Base-by-base conservation (phyloP, 116 monocot species). In the Trichopus zeylanicus region DNA sequence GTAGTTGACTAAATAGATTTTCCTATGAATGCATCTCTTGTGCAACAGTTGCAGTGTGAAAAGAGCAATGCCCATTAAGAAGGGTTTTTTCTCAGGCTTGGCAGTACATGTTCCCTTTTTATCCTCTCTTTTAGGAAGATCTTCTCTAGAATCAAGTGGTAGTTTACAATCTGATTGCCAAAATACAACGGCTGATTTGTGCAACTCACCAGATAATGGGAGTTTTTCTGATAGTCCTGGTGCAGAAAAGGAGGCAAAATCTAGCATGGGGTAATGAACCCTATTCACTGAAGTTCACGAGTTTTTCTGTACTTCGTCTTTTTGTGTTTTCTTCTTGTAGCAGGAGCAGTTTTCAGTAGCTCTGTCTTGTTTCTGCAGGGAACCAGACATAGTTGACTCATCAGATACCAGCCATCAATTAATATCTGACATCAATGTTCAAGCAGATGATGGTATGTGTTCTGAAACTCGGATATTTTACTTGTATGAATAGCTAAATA, bases 51-150 rank as follows among this genome's bases (percentile, higher is more conserved):
- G 42, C 61, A 61, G 73, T 68, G 65, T 31, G 32, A 70, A 66
- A 47, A 46, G 29, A 31, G 63, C n/a, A n/a, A n/a, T 68, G 65
- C 42, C 71, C 35, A 55, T 32, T 8, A 75, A 71, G 39, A 71
- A 73, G 47, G 72, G 78, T 20, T 85, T 93, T 56, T 70, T 88
- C 18, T 77, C 70, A 51, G 61, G 75, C 59, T 61, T 93, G 51
- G 77, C 70, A 68, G 54, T 70, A 56, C 79, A 51, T 52, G 61
- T 93, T 59, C 85, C 84, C 27, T 77, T 73, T 68, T 28, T 93
- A 22, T 75, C 53, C 47, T 85, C 69, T 56, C 26, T 88, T 73
- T 51, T 88, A 25, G 67, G 57, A 26, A 62, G 62, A 67, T 55
- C 73, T 31, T 42, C 48, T 54, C 56, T 37, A n/a, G 63, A 69